These are phyloP conservation scores for Oryza glaberrima DNA, from an alignment of 176 grass and related monocot genomes.

Conservation along the genomic window DNA sequence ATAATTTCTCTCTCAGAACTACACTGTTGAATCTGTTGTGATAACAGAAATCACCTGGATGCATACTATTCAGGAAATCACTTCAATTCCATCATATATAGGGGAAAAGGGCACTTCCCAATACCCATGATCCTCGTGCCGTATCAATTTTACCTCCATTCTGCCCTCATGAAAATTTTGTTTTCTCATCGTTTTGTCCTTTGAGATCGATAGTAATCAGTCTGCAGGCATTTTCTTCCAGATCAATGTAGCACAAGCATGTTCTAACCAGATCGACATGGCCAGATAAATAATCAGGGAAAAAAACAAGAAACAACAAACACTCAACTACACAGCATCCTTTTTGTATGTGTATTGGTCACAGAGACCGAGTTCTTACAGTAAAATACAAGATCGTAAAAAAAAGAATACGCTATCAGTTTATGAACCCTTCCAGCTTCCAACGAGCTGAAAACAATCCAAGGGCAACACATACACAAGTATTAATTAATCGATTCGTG, in stretches of 20 bases:
- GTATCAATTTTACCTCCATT: neutral
- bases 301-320: neutral
- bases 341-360: constrained; percentile 4
- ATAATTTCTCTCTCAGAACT: too few species aligned
- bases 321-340: neutral
- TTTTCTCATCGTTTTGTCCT: too few species aligned
- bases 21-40: neutral
- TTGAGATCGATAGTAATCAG: neutral
- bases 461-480: constrained; percentile 39
- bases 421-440: constrained; percentile 9
- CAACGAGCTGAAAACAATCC: constrained; percentile 16
- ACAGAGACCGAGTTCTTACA: neutral
- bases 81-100: neutral
- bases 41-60: neutral
- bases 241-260: neutral
- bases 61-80: neutral
- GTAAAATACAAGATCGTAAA: neutral
- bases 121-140: neutral
- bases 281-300: neutral
- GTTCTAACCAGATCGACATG: neutral
- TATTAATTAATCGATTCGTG: constrained; percentile 10
- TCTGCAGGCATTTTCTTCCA: neutral
- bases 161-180: neutral
- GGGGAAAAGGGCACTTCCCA: neutral
- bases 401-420: neutral